phyloP scores from a whole-genome alignment of 129 eudicot species.

The Ambrosia trifida region DNA sequence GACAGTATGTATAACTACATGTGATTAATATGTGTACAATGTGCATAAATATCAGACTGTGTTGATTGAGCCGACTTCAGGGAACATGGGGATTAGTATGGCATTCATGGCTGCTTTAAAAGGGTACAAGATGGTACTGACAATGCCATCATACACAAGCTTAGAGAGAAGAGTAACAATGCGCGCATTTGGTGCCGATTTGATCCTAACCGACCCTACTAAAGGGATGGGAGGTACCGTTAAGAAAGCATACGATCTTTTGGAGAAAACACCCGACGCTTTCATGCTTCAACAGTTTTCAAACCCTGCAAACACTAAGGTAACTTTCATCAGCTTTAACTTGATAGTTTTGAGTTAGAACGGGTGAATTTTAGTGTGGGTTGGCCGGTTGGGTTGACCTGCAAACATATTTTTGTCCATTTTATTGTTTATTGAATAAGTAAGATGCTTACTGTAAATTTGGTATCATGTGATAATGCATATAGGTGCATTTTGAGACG shows the following conservation, averaged over 20 bases:
- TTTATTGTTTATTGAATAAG: too few relatives aligned
- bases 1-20: not conserved
- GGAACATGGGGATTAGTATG: constrained; percentile 99
- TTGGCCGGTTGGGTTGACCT: too few relatives aligned
- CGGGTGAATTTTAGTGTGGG: not conserved
- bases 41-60: constrained; percentile 53
- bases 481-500: constrained; percentile 91
- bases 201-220: constrained; percentile 81
- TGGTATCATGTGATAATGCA: constrained; percentile 1
- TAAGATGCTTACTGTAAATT: too few relatives aligned
- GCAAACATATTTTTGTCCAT: too few relatives aligned
- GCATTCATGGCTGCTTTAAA: constrained; percentile 98
- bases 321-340: constrained; percentile 17
- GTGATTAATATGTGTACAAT: not conserved
- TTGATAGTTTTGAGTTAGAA: not conserved
- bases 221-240: constrained; percentile 99
- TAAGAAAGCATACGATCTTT: constrained; percentile 88
- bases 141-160: constrained; percentile 99
- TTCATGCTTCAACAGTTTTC: constrained; percentile 97
- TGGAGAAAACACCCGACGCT: constrained; percentile 79
- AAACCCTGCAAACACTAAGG: constrained; percentile 95
- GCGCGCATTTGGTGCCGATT: constrained; percentile 93
- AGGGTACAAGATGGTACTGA: constrained; percentile 96
- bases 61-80: constrained; percentile 94
- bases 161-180: constrained; percentile 93